Evolutionary conservation across 2,329 filamentous ascomycete genomes (phyloP).

Genomic region (Aspergillus unguis): DNA sequence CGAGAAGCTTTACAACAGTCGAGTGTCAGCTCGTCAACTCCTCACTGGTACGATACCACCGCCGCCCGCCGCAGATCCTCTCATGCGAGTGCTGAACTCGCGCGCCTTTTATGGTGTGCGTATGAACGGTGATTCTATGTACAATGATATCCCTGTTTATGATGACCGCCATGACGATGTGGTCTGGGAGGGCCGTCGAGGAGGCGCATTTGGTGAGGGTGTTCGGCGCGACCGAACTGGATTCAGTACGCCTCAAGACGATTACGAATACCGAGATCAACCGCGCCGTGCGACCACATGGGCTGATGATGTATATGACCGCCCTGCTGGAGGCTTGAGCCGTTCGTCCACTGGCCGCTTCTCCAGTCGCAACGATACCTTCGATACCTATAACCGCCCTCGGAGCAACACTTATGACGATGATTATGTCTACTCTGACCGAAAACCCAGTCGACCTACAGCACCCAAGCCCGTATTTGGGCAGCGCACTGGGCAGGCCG

Average conservation of each 20-base stretch:
- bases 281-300: conserved; percentile 48
- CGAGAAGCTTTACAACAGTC: conserved; percentile 86
- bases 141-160: conserved; percentile 91
- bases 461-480: conserved; percentile 85
- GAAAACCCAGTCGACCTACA: conserved; percentile 71
- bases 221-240: conserved; percentile 55
- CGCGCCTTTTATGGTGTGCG: conserved; percentile 71
- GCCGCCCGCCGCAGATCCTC: conserved; percentile 75
- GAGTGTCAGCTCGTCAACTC: conserved; percentile 76
- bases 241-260: conserved; percentile 42
- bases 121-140: conserved; percentile 64
- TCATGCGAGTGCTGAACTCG: conserved; percentile 82
- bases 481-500: conserved; percentile 43
- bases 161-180: conserved; percentile 78
- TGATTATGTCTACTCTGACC: conserved; percentile 56
- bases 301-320: conserved; percentile 50
- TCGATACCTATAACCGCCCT: conserved; percentile 30
- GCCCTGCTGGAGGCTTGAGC: conserved; percentile 31
- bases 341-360: conserved; percentile 36
- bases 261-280: conserved; percentile 56
- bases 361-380: conserved; percentile 25
- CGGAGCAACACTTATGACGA: conserved; percentile 43
- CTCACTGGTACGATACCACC: conserved; percentile 73
- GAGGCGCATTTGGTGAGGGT: conserved; percentile 68
- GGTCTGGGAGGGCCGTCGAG: conserved; percentile 74